Conservation (phyloP, 2,329 filamentous ascomycete genomes). For the Stagonosporopsis chrysanthemi region DNA sequence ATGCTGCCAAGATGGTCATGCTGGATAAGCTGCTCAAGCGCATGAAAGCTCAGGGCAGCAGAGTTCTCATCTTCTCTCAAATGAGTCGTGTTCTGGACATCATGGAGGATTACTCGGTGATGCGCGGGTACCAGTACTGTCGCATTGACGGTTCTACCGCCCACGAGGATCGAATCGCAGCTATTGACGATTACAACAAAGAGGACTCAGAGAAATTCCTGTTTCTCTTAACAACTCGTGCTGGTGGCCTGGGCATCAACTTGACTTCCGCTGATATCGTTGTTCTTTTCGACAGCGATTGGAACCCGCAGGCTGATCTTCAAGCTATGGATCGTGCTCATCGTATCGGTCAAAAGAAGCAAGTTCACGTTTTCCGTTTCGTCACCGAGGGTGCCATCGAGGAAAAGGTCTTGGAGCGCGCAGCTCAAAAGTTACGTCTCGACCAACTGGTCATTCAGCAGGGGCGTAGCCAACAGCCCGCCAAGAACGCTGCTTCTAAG, state of each 20-base stretch:
- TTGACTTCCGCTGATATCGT: constrained; percentile 95
- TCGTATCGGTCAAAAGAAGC: constrained; percentile 97
- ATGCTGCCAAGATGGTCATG: constrained; percentile 96
- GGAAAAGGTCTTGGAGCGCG: constrained; percentile 95
- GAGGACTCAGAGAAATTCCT: constrained; percentile 87
- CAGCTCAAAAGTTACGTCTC: constrained; percentile 93
- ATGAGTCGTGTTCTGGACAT: constrained; percentile 98
- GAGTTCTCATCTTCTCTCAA: constrained; percentile 98
- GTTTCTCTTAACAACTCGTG: constrained; percentile 92
- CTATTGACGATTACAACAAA: constrained; percentile 98
- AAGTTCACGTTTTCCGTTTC: constrained; percentile 95
- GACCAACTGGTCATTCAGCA: constrained; percentile 99
- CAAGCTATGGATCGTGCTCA: constrained; percentile 99
- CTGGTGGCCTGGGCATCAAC: constrained; percentile 96
- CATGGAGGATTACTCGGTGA: constrained; percentile 96
- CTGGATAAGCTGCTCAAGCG: constrained; percentile 88
- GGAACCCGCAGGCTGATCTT: constrained; percentile 97
- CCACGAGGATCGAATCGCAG: constrained; percentile 95
- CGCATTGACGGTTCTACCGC: constrained; percentile 96
- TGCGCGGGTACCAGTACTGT: constrained; percentile 93
- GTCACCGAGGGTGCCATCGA: constrained; percentile 98
- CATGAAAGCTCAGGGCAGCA: constrained; percentile 84
- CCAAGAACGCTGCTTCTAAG: constrained; percentile 91
- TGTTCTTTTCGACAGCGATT: constrained; percentile 95
- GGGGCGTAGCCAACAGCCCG: constrained; percentile 87